A percentile compares a stretch with the other conserved stretches of the same genome.
These are phyloP conservation scores for Erysimum pusillum DNA, from an alignment of 441 rosid genomes.

Conservation along the genomic window DNA sequence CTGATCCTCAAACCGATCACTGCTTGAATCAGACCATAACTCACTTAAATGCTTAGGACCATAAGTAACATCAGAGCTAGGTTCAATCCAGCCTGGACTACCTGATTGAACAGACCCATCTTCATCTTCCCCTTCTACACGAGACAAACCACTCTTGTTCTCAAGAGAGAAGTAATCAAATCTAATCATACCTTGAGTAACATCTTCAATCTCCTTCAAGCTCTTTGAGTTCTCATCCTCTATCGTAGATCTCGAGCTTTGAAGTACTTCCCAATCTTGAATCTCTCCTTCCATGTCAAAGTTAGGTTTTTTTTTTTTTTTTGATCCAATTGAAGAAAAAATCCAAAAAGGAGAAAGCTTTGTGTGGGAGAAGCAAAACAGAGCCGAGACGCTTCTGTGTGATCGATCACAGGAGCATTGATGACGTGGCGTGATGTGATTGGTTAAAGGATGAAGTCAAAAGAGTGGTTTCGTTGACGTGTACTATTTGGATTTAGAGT, in stretches of 20 bases:
- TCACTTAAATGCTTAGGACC: constrained; percentile 56
- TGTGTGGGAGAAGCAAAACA: background rate
- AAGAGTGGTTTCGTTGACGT: constrained; percentile 20
- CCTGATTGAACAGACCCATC: constrained; percentile 64
- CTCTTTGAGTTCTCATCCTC: constrained; percentile 42
- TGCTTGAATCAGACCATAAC: constrained; percentile 81
- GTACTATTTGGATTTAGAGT: constrained; percentile 14
- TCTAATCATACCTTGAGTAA: constrained; percentile 65
- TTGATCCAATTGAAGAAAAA: background rate
- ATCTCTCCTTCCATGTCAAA: constrained; percentile 56
- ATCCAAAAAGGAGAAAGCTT: constrained; percentile 4
- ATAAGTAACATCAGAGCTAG: constrained; percentile 55
- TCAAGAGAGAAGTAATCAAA: constrained; percentile 81
- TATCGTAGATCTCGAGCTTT: constrained; percentile 50
- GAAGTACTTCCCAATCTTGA: constrained; percentile 80
- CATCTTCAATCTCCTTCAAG: constrained; percentile 59
- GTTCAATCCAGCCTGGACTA: constrained; percentile 86
- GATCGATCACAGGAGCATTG: constrained; percentile 32
- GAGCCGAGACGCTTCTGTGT: constrained; percentile 2
- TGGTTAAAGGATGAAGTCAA: constrained; percentile 7
- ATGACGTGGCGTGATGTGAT: constrained; percentile 10
- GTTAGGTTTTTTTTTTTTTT: constrained; percentile 20
- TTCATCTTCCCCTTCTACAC: constrained; percentile 48
- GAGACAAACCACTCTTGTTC: constrained; percentile 42
- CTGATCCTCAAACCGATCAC: constrained; percentile 74